Base-by-base conservation (phyloP, 73 alveolate species). In the Stentor coeruleus region DNA sequence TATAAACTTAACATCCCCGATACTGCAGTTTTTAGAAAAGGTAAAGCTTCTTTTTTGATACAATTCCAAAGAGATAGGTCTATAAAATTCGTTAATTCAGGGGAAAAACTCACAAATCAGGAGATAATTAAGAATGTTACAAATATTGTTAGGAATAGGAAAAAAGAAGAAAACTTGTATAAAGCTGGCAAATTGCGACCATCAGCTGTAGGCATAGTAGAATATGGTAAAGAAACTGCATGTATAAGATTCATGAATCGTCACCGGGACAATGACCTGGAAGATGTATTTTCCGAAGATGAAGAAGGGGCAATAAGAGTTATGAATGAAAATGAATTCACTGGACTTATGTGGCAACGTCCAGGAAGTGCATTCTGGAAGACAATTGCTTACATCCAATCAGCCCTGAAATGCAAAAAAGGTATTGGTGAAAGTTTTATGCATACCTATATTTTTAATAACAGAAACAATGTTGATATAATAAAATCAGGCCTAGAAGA, bases 141-240 rank as follows among this genome's bases (percentile, higher is more conserved):
- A 33, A 66, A 66, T 66, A 31, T 66, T 20, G 79, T 66, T 11
- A 66, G 37, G 37, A 20, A 20, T 31, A 66, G 79, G 37, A 66
- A 66, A 66, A 66, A 31, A 2, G 79, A 66, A 66, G 66, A 49
- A 49, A 20, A 11, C 20, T 20, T 49, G 6, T 49, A 49, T 49
- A 49, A 49, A 20, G 66, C 66, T 49, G 66, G 66, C 28, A 49
- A 49, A 49, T 11, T 49, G 6, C 66, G 66, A 11, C 28, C 66
- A 20, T 49, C 66, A 20, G n/a, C n/a, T n/a, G 20, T 49, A 49
- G 28, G 28, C 28, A 20, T 20, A 11, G 66, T 49, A 40, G 79
- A 66, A 33, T 66, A 66, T 66, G 79, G 79, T 14, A 66, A 66
- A 66, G 79, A 66, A 66, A 66, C 37, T 20, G 79, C 79, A 66